Conservation (phyloP, 2,329 filamentous ascomycete genomes). For the Aspergillus puulaauensis region DNA sequence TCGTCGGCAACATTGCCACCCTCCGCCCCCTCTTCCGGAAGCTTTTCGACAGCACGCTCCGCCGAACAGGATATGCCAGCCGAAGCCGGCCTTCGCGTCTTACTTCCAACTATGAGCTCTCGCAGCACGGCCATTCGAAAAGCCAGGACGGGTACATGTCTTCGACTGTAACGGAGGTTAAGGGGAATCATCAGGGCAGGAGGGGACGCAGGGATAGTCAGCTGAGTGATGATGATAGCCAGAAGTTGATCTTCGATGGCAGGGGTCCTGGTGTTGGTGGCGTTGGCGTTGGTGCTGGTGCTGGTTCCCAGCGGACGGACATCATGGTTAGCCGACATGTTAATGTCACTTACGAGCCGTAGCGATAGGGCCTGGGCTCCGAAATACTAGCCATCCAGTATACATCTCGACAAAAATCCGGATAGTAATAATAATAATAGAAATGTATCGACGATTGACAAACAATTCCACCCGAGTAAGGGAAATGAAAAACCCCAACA, state of each 20-base stretch:
- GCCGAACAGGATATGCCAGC: slow-evolving; percentile 13
- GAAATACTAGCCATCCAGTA: too few species aligned
- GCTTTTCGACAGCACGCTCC: slow-evolving; percentile 19
- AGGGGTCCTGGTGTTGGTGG: too few species aligned
- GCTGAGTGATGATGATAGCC: slow-evolving; percentile 22
- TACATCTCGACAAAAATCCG: too few species aligned
- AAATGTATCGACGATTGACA: too few species aligned
- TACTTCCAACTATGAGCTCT: slow-evolving; percentile 16
- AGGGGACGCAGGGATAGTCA: background rate
- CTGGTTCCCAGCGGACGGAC: background rate
- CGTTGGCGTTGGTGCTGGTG: too few species aligned
- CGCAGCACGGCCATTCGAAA: slow-evolving; percentile 6
- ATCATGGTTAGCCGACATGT: slow-evolving; percentile 6
- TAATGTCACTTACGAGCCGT: background rate
- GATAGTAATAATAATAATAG: too few species aligned
- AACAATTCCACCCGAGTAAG: too few species aligned
- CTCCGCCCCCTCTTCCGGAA: slow-evolving; percentile 46
- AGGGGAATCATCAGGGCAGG: background rate
- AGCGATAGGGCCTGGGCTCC: too few species aligned
- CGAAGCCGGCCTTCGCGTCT: background rate
- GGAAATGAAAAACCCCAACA: too few species aligned
- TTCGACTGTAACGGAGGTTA: slow-evolving; percentile 3
- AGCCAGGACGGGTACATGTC: slow-evolving; percentile 13
- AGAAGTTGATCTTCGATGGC: slow-evolving; percentile 20
- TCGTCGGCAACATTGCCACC: slow-evolving; percentile 49